A percentile compares a stretch with the other conserved stretches of the same genome.
phyloP scores from a whole-genome alignment of 164 flowering plant species.

The grape (Vitis vinifera) region ASM3070453v1 NC_081811.1:2340001-2340500 shows the following conservation, averaged over 20 bases:
- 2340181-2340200: conserved; percentile 41
- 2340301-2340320: conserved; percentile 37
- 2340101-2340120: conserved; percentile 36
- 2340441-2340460: conserved; percentile 41
- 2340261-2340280: conserved; percentile 34
- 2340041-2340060: conserved; percentile 27
- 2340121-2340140: conserved; percentile 49
- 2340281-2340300: conserved; percentile 46
- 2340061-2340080: conserved; percentile 46
- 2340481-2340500: conserved; percentile 62
- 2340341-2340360: conserved; percentile 39
- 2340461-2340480: conserved; percentile 41
- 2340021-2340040: conserved; percentile 54
- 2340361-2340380: conserved; percentile 40
- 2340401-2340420: conserved; percentile 47
- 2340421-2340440: conserved; percentile 41
- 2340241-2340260: conserved; percentile 28
- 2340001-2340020: conserved; percentile 48
- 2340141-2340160: conserved; percentile 35
- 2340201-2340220: conserved; percentile 41
- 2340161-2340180: conserved; percentile 30
- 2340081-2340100: conserved; percentile 33
- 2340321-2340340: conserved; percentile 49
- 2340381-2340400: conserved; percentile 45
- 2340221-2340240: conserved; percentile 30